Conservation (phyloP, 352 stramenopile species). For the Globisporangium echinulatum region DNA sequence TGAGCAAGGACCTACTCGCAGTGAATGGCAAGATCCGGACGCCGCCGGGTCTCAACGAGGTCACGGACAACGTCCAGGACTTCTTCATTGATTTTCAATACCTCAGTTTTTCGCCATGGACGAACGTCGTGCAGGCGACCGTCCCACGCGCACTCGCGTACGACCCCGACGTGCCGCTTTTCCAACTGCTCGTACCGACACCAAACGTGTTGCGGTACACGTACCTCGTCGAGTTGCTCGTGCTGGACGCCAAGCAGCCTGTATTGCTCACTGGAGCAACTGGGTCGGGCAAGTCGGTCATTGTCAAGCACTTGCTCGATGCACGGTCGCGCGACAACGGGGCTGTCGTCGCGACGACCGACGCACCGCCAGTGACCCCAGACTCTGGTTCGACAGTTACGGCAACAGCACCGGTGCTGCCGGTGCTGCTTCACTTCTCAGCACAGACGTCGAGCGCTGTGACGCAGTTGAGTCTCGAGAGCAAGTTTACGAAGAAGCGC, state of each 20-base stretch:
- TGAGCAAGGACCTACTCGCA: slow-evolving; percentile 41
- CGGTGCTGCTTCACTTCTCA: slow-evolving; percentile 77
- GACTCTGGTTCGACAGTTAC: background rate
- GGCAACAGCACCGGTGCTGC: slow-evolving; percentile 26
- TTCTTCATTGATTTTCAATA: slow-evolving; percentile 64
- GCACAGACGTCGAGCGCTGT: slow-evolving; percentile 79
- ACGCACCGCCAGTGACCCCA: background rate
- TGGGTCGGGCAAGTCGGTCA: slow-evolving; percentile 84
- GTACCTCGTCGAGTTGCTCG: slow-evolving; percentile 45
- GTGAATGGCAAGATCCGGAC: slow-evolving; percentile 51
- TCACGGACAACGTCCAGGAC: slow-evolving; percentile 53
- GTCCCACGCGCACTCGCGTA: slow-evolving; percentile 17
- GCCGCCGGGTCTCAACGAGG: slow-evolving; percentile 28
- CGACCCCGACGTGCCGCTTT: slow-evolving; percentile 21
- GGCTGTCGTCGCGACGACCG: background rate
- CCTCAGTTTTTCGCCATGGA: slow-evolving; percentile 60
- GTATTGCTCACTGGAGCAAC: slow-evolving; percentile 87
- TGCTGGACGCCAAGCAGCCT: slow-evolving; percentile 51
- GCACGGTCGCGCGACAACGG: slow-evolving; percentile 10
- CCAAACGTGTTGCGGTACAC: slow-evolving; percentile 60
- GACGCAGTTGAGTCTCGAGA: slow-evolving; percentile 84
- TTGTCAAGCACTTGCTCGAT: slow-evolving; percentile 69
- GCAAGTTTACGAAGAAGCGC: slow-evolving; percentile 88
- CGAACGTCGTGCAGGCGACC: slow-evolving; percentile 12
- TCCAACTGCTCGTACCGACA: slow-evolving; percentile 62